These are phyloP conservation scores for Canavalia gladiata DNA, from an alignment of 306 rosid genomes.

Conservation along the genomic window DNA sequence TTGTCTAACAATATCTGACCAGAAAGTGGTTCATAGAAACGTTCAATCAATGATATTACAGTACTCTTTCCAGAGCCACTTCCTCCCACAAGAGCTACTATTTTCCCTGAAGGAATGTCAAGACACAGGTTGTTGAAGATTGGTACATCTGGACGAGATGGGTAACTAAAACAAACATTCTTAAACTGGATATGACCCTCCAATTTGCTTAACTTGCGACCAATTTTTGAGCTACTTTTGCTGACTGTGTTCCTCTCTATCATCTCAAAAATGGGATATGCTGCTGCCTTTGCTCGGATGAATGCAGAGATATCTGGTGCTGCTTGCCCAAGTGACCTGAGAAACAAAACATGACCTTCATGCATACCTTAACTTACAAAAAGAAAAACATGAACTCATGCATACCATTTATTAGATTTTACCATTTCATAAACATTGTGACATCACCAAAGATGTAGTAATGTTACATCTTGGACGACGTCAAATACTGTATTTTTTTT, in stretches of 20 bases:
- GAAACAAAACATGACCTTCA: constrained; percentile 37
- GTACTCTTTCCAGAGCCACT: constrained; percentile 99
- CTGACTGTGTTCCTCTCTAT: constrained; percentile 83
- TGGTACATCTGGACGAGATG: constrained; percentile 78
- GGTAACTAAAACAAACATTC: constrained; percentile 83
- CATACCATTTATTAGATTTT: background rate
- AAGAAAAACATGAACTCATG: constrained; percentile 12
- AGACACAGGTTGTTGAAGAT: constrained; percentile 77
- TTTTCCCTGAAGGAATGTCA: constrained; percentile 88
- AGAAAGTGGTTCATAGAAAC: constrained; percentile 90
- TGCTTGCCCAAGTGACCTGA: constrained; percentile 94
- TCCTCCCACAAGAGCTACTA: constrained; percentile 93
- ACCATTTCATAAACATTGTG: too few species aligned
- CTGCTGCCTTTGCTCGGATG: constrained; percentile 90
- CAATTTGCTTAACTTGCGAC: constrained; percentile 64
- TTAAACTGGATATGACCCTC: constrained; percentile 87
- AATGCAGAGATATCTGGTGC: constrained; percentile 93
- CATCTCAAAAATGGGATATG: constrained; percentile 94
- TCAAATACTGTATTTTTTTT: background rate
- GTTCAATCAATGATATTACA: constrained; percentile 83
- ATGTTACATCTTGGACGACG: background rate
- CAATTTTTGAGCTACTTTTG: constrained; percentile 64
- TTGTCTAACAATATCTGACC: constrained; percentile 80
- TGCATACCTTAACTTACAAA: constrained; percentile 15
- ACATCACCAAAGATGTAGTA: background rate